Conservation (phyloP, 2,329 filamentous ascomycete genomes). For the Sphaerostilbella broomeana region DNA sequence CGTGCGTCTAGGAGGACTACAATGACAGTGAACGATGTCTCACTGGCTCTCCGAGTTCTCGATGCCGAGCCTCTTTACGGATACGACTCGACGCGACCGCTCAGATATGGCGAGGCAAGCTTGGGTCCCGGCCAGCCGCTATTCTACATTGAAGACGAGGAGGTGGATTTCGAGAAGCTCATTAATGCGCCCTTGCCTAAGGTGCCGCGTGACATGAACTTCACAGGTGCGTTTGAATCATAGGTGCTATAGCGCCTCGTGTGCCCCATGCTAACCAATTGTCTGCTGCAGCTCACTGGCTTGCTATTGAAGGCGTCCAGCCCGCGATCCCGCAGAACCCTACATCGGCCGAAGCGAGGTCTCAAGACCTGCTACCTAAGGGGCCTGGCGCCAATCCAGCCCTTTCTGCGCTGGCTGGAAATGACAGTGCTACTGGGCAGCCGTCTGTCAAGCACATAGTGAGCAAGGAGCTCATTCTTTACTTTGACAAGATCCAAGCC, state of each 20-base stretch:
- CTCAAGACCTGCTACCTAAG: slow-evolving; percentile 82
- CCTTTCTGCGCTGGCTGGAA: slow-evolving; percentile 71
- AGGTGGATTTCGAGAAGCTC: slow-evolving; percentile 97
- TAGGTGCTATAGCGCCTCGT: background rate
- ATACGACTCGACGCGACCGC: slow-evolving; percentile 83
- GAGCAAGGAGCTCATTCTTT: slow-evolving; percentile 90
- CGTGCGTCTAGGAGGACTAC: slow-evolving; percentile 80
- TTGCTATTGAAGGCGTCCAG: slow-evolving; percentile 94
- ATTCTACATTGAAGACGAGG: slow-evolving; percentile 97
- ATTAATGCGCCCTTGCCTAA: slow-evolving; percentile 95
- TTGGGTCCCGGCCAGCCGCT: slow-evolving; percentile 88
- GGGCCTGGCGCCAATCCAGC: slow-evolving; percentile 82
- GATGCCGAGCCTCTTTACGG: slow-evolving; percentile 95
- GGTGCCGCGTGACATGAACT: slow-evolving; percentile 85
- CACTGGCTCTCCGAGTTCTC: slow-evolving; percentile 75
- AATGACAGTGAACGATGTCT: slow-evolving; percentile 82
- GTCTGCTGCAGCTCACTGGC: slow-evolving; percentile 70
- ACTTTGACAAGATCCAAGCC: slow-evolving; percentile 90
- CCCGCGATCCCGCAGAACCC: slow-evolving; percentile 96
- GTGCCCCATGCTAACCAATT: slow-evolving; percentile 6
- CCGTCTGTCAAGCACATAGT: slow-evolving; percentile 93
- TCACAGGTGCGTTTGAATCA: slow-evolving; percentile 60
- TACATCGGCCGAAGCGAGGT: slow-evolving; percentile 73
- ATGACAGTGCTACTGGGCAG: slow-evolving; percentile 77
- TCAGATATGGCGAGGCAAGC: slow-evolving; percentile 90